phyloP scores from a whole-genome alignment of 768 basidiomycete genomes.

The Lentinula sp. region DNA sequence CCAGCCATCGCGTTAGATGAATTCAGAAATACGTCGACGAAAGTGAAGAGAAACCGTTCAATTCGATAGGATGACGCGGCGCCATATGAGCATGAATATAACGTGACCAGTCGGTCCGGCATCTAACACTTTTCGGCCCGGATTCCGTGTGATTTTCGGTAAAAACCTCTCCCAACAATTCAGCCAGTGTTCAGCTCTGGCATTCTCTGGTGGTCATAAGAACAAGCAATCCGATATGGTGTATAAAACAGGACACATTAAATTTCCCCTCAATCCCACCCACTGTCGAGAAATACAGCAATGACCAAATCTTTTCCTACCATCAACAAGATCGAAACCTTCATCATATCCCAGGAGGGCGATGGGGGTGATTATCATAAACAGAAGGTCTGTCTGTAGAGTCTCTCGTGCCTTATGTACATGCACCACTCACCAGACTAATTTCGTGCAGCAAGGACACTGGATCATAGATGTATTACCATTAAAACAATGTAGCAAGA shows the following conservation, averaged over 20 bases:
- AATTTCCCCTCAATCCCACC: neutral
- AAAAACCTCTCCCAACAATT: neutral
- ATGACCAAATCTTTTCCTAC: constrained; percentile 16
- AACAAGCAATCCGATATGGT: neutral
- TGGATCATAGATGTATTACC: constrained; percentile 18
- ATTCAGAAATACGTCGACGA: neutral
- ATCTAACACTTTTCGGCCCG: neutral
- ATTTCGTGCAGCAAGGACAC: constrained; percentile 14
- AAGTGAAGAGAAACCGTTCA: neutral
- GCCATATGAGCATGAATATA: neutral
- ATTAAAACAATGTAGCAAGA: too few species aligned
- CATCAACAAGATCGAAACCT: constrained; percentile 18
- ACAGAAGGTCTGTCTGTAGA: constrained; percentile 1
- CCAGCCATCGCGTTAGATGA: constrained; percentile 31
- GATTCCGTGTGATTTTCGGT: neutral
- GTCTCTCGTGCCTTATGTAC: neutral
- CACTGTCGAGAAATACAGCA: neutral
- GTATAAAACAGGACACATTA: neutral
- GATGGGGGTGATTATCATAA: constrained; percentile 18
- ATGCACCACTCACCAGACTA: neutral
- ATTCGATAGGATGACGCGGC: neutral
- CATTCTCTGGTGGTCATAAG: neutral
- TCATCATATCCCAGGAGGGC: constrained; percentile 15
- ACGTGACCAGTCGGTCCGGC: neutral
- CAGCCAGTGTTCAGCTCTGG: too few species aligned